Evolutionary conservation across 1,284 basidiomycete species (phyloP), one percentile per base, ranked within the genome.

Genomic region (Xerocomus nothofagi): DNA sequence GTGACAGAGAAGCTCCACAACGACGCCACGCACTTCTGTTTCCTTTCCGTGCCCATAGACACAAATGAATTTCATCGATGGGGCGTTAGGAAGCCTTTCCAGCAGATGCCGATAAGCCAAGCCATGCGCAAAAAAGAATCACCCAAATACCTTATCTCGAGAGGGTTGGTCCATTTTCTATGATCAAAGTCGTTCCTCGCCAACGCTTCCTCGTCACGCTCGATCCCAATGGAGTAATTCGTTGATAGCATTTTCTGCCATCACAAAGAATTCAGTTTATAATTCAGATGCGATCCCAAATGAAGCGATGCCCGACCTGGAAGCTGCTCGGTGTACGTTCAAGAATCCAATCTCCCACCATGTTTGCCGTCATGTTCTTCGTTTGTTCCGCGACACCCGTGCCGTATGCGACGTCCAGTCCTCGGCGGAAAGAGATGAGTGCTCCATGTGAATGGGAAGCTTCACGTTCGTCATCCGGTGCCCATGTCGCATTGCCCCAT

Each of bases 31-130:
- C 39, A 87, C 88, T 79, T 98, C 97, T 0, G 97, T 99, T 59
- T 95, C 89, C 67, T 98, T 98, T 18, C 97, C 97, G 57, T 93
- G 88, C 0, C 96, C 97, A 69, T 99, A 98, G 9, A 95, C 79
- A 60, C 96, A 98, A 70, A 88, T 92, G 20, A 98, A 85, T 67
- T 90, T 94, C 86, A 98, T 91, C 1, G 86, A 89, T 0, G 95
- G 95, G 0, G 96, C 96, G 43, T 86, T 73, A 0, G 96, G 96
- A n/a, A 93, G 73, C 61, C 88, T 91, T 54, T 37, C n/a, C 33
- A 41, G 18, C 6, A 42, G 14, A 38, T n/a, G n/a, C 17, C 8
- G 18, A 48, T 53, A 5, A 54, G 39, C 39, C 14, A 12, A 30
- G 31, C 3, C 17, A 32, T 30, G 9, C 33, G 23, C 14, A 24